Base-by-base conservation (phyloP, 768 basidiomycete species). In the Pleurotus sapidus region DNA sequence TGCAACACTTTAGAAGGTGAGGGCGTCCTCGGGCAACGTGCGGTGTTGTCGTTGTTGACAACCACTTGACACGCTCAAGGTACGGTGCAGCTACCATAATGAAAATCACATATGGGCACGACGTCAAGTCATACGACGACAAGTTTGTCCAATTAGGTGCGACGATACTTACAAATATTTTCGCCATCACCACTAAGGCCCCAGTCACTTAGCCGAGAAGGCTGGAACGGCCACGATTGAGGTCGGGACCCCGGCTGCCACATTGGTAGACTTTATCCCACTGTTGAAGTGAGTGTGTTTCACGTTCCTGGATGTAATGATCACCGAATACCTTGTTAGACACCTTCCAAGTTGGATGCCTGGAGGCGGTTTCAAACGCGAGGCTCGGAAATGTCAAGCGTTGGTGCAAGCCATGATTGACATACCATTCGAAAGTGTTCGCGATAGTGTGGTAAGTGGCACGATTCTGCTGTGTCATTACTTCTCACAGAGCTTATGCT, bases 311-410 rank as follows among this genome's bases (percentile, higher is more conserved):
- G 24, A 49, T 42, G 30, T 47, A 30, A 59, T 42, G 49, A 18
- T 39, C 14, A 47, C 17, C 48, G 38, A 9, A 27, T 14, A 46
- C 15, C 25, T 46, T 57, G 39, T 39, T 45, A 79, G 77, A 61
- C 72, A 80, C 61, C 74, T 82, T 38, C 80, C 80, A 7, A 74
- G 74, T 11, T 82, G 80, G 80, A 74, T 74, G 6, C 80, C 80
- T 7, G 78, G 78, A 50, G 68, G 75, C 3, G 68, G 68, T 11
- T 80, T 82, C 65, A 82, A 81, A 59, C 70, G 75, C 6, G 73
- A 74, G 25, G 79, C 80, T 11, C 62, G 69, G 27, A 67, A 74
- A 61, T 69, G 75, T 17, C 74, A 74, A 40, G 71, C 71, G 62
- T 75, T 76, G 5, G 80, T 82, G 9, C 72, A 76, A 40, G 72